Base-by-base conservation (phyloP, 192 early-diverging fungal genomes). In the Gaertneriomyces semiglobifer region DNA sequence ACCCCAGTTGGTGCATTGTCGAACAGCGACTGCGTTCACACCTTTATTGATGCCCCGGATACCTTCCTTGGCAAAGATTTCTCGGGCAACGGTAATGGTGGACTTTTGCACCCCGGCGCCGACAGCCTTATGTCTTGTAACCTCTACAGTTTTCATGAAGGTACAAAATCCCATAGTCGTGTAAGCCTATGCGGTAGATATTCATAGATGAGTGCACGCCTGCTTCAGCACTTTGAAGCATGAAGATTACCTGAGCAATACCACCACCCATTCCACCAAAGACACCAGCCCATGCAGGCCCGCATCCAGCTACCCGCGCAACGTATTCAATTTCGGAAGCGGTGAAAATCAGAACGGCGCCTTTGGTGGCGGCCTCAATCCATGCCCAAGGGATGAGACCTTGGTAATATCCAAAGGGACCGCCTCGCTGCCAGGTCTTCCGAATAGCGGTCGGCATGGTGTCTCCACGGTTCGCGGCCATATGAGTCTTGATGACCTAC, bases 91-190 rank as follows among this genome's bases (percentile, higher is more conserved):
- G 45, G 85, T 83, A 69, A 89, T 84, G 44, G 94, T 94, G 8
- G 93, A 94, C 51, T 83, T 66, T 7, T 79, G 61, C 25, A 80
- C 77, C n/a, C 71, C 83, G n/a, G 10, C 51, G 2, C 74, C 69
- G 20, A 66, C 60, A 44, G 82, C 78, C 81, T 98, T 98, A 82
- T 93, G 92, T 51, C 94, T 88, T 6, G 96, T 98, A 41, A 98
- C 95, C 68, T 98, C 96, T 45, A 82, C 83, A 4, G 96, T 97
- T 83, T 77, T 82, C 96, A 98, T 96, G 78, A 96, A 96, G 0
- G 96, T 98, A 77, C 95, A 97, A 80, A 97, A 97, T n/a, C 96
- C 96, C 96, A 98, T 98, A 19, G 96, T 98, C 50, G 94, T 89
- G 81, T 97, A 98, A 0, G 95, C 93, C 66, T 77, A 55, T 12